Evolutionary conservation across 768 basidiomycete species (phyloP), one percentile per base, ranked within the genome.

Genomic region (Boletellus ananas): DNA sequence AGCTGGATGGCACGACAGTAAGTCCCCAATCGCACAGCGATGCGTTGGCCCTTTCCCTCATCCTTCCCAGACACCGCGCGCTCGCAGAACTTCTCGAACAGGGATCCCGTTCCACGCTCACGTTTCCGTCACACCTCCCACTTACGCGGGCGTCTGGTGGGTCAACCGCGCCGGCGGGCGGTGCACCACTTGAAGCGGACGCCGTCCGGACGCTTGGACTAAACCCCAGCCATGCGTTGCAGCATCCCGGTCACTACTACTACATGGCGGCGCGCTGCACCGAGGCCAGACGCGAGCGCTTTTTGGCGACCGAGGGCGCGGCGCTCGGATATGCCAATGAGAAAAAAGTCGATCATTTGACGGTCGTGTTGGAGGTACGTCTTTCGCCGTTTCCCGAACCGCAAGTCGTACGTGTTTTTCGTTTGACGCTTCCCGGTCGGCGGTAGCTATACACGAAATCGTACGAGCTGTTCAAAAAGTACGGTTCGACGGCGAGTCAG

Each of bases 1-100:
- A 90, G 89, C 57, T 99, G 94, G 95, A 76, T 94, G 48, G 88
- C 91, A 8, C 75, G 93, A 63, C 94, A 96, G 90, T 93, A 60
- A 49, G 87, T 76, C 16, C 10, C 8, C 4, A 25, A 25, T 4
- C 3, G 33, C 16, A 16, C 5, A 18, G 9, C 23, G 9, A 16
- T 1, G 52, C 10, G 17, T 25, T 17, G 16, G 14, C 10, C 36
- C 3, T 3, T 29, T 1, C 10, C 20, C 37, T 43, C 34, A 48
- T 17, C 34, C 5, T 39, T 33, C 43, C 2, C 23, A 95, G 93
- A 62, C 84, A 96, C 61, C 87, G 94, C 8, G 77, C 93, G 17
- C 80, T 99, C 29, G 93, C 88, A 13, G 95, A 99, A 68, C 74
- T 99, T 4, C 76, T 96, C 1, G 93, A 96, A 53, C 81, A 90